Conservation (phyloP, 1,284 basidiomycete genomes). For the Sanguinoderma infundibulare region DNA sequence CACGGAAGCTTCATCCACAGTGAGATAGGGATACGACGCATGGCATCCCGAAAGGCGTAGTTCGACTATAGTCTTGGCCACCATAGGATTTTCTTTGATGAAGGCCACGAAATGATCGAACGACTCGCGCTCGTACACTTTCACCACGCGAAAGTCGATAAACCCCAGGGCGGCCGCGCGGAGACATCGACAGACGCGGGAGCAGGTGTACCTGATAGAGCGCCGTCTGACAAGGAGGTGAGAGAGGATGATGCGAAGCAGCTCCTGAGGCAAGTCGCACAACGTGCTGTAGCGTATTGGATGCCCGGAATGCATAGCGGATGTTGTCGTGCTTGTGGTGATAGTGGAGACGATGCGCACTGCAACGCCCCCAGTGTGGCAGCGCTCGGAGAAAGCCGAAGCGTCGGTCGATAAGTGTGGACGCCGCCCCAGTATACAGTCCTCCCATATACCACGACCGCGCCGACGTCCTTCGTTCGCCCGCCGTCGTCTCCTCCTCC, state of each 20-base stretch:
- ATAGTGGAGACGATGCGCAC: background rate
- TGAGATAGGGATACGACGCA: background rate
- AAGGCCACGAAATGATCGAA: background rate
- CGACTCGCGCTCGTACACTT: background rate
- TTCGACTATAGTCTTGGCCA: background rate
- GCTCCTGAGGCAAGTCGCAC: background rate
- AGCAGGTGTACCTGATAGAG: background rate
- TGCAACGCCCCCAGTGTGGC: too few relatives aligned
- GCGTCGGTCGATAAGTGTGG: conserved; percentile 2
- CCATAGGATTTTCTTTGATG: background rate
- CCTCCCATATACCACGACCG: conserved; percentile 2
- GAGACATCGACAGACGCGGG: background rate
- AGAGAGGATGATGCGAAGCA: background rate
- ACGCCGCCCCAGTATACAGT: background rate
- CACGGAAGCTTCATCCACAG: background rate
- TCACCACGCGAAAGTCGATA: background rate
- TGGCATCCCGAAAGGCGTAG: background rate
- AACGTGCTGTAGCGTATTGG: background rate
- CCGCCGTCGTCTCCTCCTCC: conserved; percentile 47
- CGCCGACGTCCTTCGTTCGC: conserved; percentile 32
- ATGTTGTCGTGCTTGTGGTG: background rate
- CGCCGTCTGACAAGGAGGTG: background rate
- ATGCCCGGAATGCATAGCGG: background rate
- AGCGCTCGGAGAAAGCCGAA: background rate
- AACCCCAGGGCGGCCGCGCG: background rate